A percentile compares a stretch with the other conserved stretches of the same genome.
phyloP scores from a whole-genome alignment of 306 rosid species.

The Gynostemma pentaphyllum region DNA sequence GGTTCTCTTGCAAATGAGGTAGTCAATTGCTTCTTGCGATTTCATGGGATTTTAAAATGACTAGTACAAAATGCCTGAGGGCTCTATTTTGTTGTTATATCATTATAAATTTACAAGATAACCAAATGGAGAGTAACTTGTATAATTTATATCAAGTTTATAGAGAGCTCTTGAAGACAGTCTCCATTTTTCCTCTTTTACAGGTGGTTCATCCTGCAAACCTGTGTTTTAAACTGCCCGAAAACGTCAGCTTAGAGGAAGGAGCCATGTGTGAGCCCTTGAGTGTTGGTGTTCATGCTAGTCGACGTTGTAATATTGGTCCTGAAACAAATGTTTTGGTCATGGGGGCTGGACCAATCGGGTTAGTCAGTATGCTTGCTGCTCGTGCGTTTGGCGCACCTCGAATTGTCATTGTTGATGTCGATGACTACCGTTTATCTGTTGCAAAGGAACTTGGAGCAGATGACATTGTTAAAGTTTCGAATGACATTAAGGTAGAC shows the following conservation, averaged over 20 bases:
- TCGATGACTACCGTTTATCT: conserved; percentile 64
- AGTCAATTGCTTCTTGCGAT: not conserved
- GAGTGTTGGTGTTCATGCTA: conserved; percentile 91
- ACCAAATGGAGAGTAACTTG: not conserved
- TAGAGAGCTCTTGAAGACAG: not conserved
- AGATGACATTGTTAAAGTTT: conserved; percentile 56
- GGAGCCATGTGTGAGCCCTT: conserved; percentile 97
- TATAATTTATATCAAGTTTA: not conserved
- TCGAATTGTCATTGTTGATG: conserved; percentile 52
- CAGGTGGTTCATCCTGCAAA: conserved; percentile 90
- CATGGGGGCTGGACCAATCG: conserved; percentile 94
- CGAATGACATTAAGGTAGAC: conserved; percentile 62
- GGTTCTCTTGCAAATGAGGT: conserved; percentile 96
- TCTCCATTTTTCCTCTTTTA: conserved; percentile 12
- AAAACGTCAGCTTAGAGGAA: conserved; percentile 79
- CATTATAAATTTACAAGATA: not conserved
- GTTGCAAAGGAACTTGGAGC: conserved; percentile 80
- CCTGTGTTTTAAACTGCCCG: conserved; percentile 72
- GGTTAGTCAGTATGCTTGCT: conserved; percentile 77
- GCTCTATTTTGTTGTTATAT: too few species aligned
- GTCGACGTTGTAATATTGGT: conserved; percentile 71
- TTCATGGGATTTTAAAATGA: not conserved
- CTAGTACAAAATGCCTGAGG: too few species aligned
- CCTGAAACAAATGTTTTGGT: conserved; percentile 74
- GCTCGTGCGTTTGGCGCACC: conserved; percentile 85